Percentiles rank a stretch among this genome's conserved stretches.
Conservation (phyloP, 768 basidiomycete genomes). For the Lactarius trivialis region DNA sequence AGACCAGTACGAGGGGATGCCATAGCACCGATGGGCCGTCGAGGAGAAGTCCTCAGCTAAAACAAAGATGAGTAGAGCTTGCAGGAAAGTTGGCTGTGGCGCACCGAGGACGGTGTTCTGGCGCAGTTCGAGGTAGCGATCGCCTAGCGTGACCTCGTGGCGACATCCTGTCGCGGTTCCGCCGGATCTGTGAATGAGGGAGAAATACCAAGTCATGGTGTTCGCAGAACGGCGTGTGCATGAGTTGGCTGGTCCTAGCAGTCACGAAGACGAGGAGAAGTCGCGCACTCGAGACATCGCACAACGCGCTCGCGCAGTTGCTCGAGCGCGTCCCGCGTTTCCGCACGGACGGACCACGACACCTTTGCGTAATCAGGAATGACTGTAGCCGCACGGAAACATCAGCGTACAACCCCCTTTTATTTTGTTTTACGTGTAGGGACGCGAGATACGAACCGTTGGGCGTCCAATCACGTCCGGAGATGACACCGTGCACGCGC, state of each 20-base stretch:
- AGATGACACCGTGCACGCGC: slow-evolving; percentile 71
- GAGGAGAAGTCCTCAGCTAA: slow-evolving; percentile 22
- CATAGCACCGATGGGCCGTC: slow-evolving; percentile 15
- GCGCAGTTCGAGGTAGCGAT: no score
- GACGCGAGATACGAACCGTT: slow-evolving; percentile 45
- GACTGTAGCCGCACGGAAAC: no score
- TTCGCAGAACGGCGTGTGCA: background rate
- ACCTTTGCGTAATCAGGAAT: slow-evolving; percentile 80
- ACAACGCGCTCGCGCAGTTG: slow-evolving; percentile 52
- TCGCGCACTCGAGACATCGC: slow-evolving; percentile 63
- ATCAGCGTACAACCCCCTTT: no score
- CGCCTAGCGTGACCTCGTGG: slow-evolving; percentile 7
- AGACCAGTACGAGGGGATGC: slow-evolving; percentile 12
- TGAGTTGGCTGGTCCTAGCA: no score
- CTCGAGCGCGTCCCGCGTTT: slow-evolving; percentile 49
- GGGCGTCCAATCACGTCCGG: slow-evolving; percentile 58
- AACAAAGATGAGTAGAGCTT: no score
- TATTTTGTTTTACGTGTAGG: background rate
- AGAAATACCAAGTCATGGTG: no score
- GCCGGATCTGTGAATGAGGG: slow-evolving; percentile 12
- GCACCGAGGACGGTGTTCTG: no score
- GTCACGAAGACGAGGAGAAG: background rate
- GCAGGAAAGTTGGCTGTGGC: no score
- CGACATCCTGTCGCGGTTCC: slow-evolving; percentile 20
- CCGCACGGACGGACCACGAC: slow-evolving; percentile 63